Evolutionary conservation across 148 eudicot species (phyloP), one percentile per base, ranked within the genome.

Genomic region (Amaranthus palmeri): DNA sequence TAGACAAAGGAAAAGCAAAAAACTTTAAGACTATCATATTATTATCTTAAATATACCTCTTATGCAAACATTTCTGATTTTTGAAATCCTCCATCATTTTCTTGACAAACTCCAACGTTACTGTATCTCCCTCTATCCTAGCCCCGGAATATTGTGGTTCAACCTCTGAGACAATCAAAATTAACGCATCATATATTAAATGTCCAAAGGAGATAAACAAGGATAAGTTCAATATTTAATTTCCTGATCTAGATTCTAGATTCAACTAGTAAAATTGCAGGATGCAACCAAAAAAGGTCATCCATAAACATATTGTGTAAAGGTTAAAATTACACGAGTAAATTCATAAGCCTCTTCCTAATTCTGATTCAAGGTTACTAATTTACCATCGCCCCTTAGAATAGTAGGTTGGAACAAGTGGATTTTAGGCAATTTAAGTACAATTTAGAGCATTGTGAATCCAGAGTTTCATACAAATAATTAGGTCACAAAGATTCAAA

Each of bases 61-160:
- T 96, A 76, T 96, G 99, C 70, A 96, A 80, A 68, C 78, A 80
- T 84, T 96, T 90, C 80, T 90, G 89, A 18, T 85, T 90, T 81
- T 90, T 90, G 81, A 96, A 96, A 80, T 90, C 99, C 65, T 92
- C 96, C 81, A 96, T 76, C 99, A 96, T 90, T 72, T 85, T 84
- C 90, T 88, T 96, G 65, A 96, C 88, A 85, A 96, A 96, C 48
- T 92, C 97, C 72, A 96, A 64, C 25, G 96, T 96, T 59, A 96
- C 87, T 25, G 71, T 81, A 58, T 96, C 99, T 40, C 96, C 99
- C 68, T 92, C 99, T 78, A 96, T 88, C 78, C 84, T 92, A 73
- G 97, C 99, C 71, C 99, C 99, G 78, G 96, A 76, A 84, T 96
- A 96, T 76, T 96, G 89, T 13, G 96, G 92, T 76, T 96, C 97